Evolutionary conservation across 2,329 filamentous ascomycete species (phyloP).

Genomic region (Huntiella moniliformis): DNA sequence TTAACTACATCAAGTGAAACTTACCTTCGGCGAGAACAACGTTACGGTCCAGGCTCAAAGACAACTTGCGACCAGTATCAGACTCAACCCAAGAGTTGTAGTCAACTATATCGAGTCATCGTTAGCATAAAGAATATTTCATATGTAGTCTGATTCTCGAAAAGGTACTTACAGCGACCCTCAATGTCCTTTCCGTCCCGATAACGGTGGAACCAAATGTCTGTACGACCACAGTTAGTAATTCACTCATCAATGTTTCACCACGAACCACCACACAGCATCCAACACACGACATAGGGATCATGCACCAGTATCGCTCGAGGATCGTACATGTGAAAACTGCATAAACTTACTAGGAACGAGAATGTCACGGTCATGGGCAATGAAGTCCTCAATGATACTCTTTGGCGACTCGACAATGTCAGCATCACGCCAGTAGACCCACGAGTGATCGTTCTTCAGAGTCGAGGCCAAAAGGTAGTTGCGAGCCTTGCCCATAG

Average conservation of each 20-base stretch:
- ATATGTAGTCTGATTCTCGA: not conserved
- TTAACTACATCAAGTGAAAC: not conserved
- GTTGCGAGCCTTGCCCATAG: slow-evolving; percentile 79
- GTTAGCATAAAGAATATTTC: slow-evolving; percentile 13
- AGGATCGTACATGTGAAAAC: not conserved
- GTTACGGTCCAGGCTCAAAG: slow-evolving; percentile 56
- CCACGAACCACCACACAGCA: not conserved
- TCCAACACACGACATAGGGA: not conserved
- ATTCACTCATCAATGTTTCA: not conserved
- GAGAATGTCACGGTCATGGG: slow-evolving; percentile 79
- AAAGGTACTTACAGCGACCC: slow-evolving; percentile 56
- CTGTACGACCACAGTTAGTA: slow-evolving; percentile 25
- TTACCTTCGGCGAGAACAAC: slow-evolving; percentile 76
- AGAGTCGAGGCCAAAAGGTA: slow-evolving; percentile 70
- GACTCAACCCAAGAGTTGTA: slow-evolving; percentile 99
- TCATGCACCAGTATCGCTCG: not conserved
- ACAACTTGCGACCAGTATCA: slow-evolving; percentile 58
- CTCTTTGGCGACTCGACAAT: slow-evolving; percentile 75
- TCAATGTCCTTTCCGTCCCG: slow-evolving; percentile 69
- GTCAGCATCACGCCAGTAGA: slow-evolving; percentile 96
- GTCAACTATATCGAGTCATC: slow-evolving; percentile 43
- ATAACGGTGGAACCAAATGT: slow-evolving; percentile 92
- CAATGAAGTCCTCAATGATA: slow-evolving; percentile 89
- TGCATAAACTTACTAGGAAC: slow-evolving; percentile 63
- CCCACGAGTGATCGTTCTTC: slow-evolving; percentile 92